phyloP scores from a whole-genome alignment of 1,284 basidiomycete species.

The Papiliotrema laurentii region DNA sequence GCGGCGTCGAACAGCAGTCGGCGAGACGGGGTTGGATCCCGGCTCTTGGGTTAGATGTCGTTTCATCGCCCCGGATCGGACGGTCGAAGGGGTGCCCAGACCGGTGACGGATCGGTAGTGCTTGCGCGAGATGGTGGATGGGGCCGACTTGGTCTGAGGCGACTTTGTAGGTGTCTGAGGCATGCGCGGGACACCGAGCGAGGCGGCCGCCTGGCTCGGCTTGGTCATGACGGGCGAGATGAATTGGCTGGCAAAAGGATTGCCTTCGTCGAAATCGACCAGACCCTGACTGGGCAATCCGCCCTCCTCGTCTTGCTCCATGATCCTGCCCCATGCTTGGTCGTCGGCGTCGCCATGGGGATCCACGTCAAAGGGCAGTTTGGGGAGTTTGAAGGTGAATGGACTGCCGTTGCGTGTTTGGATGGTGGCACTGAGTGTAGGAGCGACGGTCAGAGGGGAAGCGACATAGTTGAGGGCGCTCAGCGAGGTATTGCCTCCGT shows the following conservation, averaged over 20 bases:
- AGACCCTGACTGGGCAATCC: background rate
- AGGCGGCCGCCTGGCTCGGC: background rate
- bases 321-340: no score
- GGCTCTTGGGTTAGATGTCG: constrained; percentile 1
- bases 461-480: no score
- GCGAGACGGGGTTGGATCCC: background rate
- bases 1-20: background rate
- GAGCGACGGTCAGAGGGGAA: no score
- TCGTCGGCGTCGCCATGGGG: background rate
- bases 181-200: background rate
- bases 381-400: background rate
- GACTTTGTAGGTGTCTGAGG: background rate
- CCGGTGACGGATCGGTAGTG: constrained; percentile 2
- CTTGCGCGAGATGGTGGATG: background rate
- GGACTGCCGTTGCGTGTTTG: background rate
- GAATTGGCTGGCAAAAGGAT: background rate
- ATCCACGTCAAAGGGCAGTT: constrained; percentile 2
- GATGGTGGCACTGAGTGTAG: background rate
- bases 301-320: no score
- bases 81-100: constrained; percentile 1
- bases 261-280: background rate
- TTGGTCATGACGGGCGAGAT: background rate
- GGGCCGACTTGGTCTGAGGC: background rate
- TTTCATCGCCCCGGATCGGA: background rate
- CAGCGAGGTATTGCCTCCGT: no score